Evolutionary conservation across 768 basidiomycete species (phyloP), one percentile per base, ranked within the genome.

Genomic region (Leccinum uliginosum): DNA sequence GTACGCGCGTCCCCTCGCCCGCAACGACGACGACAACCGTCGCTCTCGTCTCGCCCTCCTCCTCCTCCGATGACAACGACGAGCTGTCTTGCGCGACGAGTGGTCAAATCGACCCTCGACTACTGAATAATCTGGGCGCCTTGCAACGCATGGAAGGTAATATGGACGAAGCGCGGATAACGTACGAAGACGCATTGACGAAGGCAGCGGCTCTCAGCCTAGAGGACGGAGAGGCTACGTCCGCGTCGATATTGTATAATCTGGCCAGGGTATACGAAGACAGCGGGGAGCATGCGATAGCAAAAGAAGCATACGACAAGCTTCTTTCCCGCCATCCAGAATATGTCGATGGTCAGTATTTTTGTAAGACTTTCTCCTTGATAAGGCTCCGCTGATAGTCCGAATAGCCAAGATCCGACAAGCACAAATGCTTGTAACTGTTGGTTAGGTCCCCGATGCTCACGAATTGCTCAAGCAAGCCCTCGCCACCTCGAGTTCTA

Each of bases 241-340:
- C 91, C 32, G 92, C 92, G 0, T 86, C 90, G 0, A 83, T 94
- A 24, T 74, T 94, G 46, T 98, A 92, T 73, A 99, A 99, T 67
- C 83, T 98, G 23, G 97, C 90, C 0, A 78, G 94, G 56, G 87
- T 89, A 15, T 95, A 93, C 64, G 97, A 99, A 71, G 92, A 93
- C 48, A 78, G 82, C 53, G 88, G 88, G 1, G 86, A 91, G 34
- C 78, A 80, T 5, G 78, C 73, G 2, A 78, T 86, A 58, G 95
- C 96, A 2, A 86, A 80, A 60, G 91, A 89, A 62, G 93, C 91
- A 2, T 98, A 95, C 64, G 83, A 87, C 49, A 93, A 93, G 71
- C 78, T 98, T 9, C 73, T 98, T 34, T 75, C 83, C n/a, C 80
- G 89, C 53, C 96, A 98, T 77, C 93, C 95, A 1, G 97, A 98